Percentiles rank a stretch among this genome's conserved stretches.
Conservation (phyloP, 495 filamentous ascomycete species). For the Lichenothelia convexa region DNA sequence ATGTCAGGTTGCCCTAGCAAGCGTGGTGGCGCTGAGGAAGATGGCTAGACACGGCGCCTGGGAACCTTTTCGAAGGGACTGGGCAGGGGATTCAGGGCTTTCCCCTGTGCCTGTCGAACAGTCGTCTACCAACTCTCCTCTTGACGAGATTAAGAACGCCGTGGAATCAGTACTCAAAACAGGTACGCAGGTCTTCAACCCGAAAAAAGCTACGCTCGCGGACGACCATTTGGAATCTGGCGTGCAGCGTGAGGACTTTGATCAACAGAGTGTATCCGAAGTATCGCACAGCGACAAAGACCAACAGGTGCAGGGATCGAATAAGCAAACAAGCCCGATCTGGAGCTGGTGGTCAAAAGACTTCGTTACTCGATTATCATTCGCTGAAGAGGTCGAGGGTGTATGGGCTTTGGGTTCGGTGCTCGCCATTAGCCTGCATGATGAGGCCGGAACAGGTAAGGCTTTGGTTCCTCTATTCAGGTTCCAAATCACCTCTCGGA, state of each 20-base stretch:
- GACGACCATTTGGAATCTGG: not conserved
- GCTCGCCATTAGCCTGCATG: slow-evolving; percentile 43
- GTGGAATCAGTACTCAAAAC: no score
- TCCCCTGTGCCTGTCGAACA: no score
- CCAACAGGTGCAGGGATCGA: no score
- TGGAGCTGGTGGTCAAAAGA: slow-evolving; percentile 54
- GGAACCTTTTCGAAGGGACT: slow-evolving; percentile 27
- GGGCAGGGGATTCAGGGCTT: no score
- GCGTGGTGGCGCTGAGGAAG: slow-evolving; percentile 32
- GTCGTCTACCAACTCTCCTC: slow-evolving; percentile 1
- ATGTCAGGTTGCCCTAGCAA: slow-evolving; percentile 48
- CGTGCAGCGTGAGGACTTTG: not conserved
- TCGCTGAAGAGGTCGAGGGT: slow-evolving; percentile 32
- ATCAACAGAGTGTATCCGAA: no score
- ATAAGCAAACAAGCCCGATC: slow-evolving; percentile 12
- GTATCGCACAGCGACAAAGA: no score
- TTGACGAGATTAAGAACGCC: no score
- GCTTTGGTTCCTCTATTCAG: no score
- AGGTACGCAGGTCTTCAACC: no score
- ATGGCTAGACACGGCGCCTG: slow-evolving; percentile 36
- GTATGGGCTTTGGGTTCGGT: slow-evolving; percentile 54
- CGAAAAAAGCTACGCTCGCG: not conserved
- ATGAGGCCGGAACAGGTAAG: slow-evolving; percentile 24
- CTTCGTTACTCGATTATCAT: slow-evolving; percentile 37
- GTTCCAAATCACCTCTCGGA: no score